Base-by-base conservation (phyloP, 176 grass and related monocot genomes). In the Oryza meyeriana region DNA sequence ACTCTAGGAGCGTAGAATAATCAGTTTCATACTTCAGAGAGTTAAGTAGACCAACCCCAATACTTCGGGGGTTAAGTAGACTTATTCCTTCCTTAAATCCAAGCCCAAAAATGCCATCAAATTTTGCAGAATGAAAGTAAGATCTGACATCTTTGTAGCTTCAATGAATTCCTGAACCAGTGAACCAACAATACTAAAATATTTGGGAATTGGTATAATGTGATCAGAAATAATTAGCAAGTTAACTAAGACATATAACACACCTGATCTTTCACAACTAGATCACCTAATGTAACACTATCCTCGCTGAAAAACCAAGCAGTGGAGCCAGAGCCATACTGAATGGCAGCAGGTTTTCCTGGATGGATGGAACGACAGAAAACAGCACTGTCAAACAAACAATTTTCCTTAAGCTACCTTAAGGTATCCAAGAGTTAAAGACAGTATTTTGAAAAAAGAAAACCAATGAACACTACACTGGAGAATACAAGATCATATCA, bases 41-140 rank as follows among this genome's bases (percentile, higher is more conserved):
- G n/a, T n/a, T n/a, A n/a, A n/a, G n/a, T n/a, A n/a, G n/a, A n/a
- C n/a, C n/a, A n/a, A n/a, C n/a, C n/a, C n/a, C n/a, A n/a, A n/a
- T n/a, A n/a, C n/a, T n/a, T n/a, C n/a, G n/a, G n/a, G n/a, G n/a
- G n/a, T n/a, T n/a, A n/a, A n/a, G n/a, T n/a, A n/a, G n/a, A n/a
- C n/a, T n/a, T n/a, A n/a, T n/a, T n/a, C n/a, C n/a, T n/a, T n/a
- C n/a, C 69, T 97, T 40, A 72, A 97, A 97, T 30, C 94, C 94
- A 35, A 97, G 87, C 12, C 94, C 94, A 73, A 97, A 89, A 76
- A 94, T 97, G 25, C 92, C 94, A 92, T 94, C 92, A 20, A 97
- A 97, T 69, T 94, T 92, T 8, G 94, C 92, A 78, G 86, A 76
- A 92, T 50, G 66, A 97, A 97, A 72, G 94, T 92, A 48, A n/a